Evolutionary conservation across 495 filamentous ascomycete genomes (phyloP).

Genomic region (Umbilicaria muhlenbergii): DNA sequence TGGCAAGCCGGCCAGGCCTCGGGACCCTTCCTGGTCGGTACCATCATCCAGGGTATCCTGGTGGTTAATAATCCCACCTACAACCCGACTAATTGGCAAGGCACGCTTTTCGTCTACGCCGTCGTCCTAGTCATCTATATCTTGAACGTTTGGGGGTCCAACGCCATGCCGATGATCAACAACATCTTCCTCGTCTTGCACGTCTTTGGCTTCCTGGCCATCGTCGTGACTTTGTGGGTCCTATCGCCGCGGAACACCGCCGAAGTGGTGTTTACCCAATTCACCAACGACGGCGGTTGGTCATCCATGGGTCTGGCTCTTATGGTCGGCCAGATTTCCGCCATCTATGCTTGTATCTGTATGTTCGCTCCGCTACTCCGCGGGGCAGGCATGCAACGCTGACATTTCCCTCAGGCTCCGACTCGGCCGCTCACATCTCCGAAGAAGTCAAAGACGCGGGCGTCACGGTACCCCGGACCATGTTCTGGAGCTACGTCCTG

Average conservation of each 20-base stretch:
- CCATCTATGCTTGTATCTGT: conserved; percentile 24
- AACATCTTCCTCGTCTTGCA: conserved; percentile 25
- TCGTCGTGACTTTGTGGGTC: conserved; percentile 19
- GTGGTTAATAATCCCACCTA: conserved; percentile 17
- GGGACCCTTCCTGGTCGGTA: conserved; percentile 23
- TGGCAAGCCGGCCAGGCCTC: conserved; percentile 24
- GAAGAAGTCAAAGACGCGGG: conserved; percentile 34
- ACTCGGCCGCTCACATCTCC: conserved; percentile 10
- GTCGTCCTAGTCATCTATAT: conserved; percentile 22
- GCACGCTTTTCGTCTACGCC: conserved; percentile 28
- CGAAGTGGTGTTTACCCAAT: conserved; percentile 17
- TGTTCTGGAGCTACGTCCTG: conserved; percentile 25
- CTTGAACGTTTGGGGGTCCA: conserved; percentile 27
- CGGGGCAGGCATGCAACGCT: not conserved
- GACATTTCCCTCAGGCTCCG: not conserved
- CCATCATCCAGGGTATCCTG: conserved; percentile 14
- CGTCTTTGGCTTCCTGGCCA: conserved; percentile 23
- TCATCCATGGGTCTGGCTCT: conserved; percentile 18
- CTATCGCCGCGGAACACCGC: conserved; percentile 18
- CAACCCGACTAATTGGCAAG: conserved; percentile 26
- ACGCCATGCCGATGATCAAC: conserved; percentile 23
- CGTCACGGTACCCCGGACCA: conserved; percentile 27
- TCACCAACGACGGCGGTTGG: conserved; percentile 22
- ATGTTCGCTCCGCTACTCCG: not conserved
- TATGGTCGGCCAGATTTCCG: conserved; percentile 22